Base-by-base conservation (phyloP, 768 basidiomycete species). In the Lentinula aciculospora region DNA sequence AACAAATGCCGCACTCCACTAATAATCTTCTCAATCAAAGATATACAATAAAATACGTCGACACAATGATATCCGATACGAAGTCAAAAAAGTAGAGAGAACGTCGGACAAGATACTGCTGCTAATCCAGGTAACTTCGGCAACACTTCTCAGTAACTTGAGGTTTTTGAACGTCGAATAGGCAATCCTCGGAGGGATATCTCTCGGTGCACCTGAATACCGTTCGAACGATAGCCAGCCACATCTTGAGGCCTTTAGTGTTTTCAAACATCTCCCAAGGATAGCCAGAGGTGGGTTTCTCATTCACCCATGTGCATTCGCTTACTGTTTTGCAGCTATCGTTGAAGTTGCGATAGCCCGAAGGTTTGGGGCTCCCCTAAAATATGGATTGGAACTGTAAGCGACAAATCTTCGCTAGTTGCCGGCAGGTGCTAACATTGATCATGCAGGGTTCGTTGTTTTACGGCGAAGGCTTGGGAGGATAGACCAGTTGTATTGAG, bases 401-500 rank as follows among this genome's bases (percentile, higher is more conserved):
- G 84, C 69, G 31, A 29, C 45, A 19, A 17, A n/a, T 51, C 21
- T 58, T n/a, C 4, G 6, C 56, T 40, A 25, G 15, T 6, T n/a
- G 25, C 10, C 49, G 31, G 5, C 53, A 34, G 36, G 2, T 57
- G 27, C 48, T 53, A 49, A 34, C 10, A 53, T n/a, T 36, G 37
- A 23, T 39, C 39, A 45, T 19, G 7, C 47, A 92, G 93, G 28
- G 69, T 88, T 25, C 86, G 95, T 10, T 89, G 86, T 62, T 66
- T 98, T 36, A 80, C 76, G 53, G 92, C 91, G 3, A 93, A 88
- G 64, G 87, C 92, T 42, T 98, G 96, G 96, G 95, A 98, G 64
- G 88, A 94, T 64, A 76, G 90, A 19, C 85, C 93, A 4, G 74
- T 86, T 13, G 88, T 96, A 6, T 79, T 98, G 55, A 81, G 89